Conservation (phyloP, 768 basidiomycete genomes). For the Trametes gibbosa region DNA sequence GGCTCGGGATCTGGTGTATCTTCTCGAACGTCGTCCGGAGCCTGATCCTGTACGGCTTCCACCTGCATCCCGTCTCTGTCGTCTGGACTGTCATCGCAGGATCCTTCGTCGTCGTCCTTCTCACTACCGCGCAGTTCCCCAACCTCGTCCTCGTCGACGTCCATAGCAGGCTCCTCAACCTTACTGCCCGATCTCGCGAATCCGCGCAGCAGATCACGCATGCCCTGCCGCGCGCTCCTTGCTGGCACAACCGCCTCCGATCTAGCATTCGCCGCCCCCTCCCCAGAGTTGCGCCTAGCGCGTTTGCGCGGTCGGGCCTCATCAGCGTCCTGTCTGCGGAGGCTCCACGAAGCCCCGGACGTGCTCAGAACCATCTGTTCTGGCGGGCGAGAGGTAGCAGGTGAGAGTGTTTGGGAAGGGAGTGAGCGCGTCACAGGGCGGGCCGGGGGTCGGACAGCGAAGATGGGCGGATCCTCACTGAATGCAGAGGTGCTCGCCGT, state of each 20-base stretch:
- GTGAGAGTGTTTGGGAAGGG: neutral
- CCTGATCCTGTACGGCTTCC: neutral
- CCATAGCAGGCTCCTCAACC: conserved; percentile 23
- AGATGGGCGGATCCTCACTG: neutral
- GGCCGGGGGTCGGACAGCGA: conserved; percentile 1
- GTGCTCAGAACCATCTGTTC: conserved; percentile 52
- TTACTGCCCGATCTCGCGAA: conserved; percentile 55
- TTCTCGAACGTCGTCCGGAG: neutral
- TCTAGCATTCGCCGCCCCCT: too few species aligned
- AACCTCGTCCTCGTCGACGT: conserved; percentile 22
- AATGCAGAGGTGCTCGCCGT: neutral
- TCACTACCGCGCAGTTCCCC: conserved; percentile 19
- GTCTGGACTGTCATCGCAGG: neutral
- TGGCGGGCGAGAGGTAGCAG: conserved; percentile 15
- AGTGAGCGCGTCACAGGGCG: neutral
- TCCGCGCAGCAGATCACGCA: conserved; percentile 47
- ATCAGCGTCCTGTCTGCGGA: conserved; percentile 20
- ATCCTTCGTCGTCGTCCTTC: neutral
- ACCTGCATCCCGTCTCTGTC: neutral
- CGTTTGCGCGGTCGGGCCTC: conserved; percentile 39
- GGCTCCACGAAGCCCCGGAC: conserved; percentile 48
- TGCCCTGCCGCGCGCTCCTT: conserved; percentile 27
- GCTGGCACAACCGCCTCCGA: conserved; percentile 1
- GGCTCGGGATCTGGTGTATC: conserved; percentile 17
- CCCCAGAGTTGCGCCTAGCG: neutral